These are phyloP conservation scores for Leucosporidium creatinivorum DNA, from an alignment of 768 basidiomycete species.

Conservation along the genomic window DNA sequence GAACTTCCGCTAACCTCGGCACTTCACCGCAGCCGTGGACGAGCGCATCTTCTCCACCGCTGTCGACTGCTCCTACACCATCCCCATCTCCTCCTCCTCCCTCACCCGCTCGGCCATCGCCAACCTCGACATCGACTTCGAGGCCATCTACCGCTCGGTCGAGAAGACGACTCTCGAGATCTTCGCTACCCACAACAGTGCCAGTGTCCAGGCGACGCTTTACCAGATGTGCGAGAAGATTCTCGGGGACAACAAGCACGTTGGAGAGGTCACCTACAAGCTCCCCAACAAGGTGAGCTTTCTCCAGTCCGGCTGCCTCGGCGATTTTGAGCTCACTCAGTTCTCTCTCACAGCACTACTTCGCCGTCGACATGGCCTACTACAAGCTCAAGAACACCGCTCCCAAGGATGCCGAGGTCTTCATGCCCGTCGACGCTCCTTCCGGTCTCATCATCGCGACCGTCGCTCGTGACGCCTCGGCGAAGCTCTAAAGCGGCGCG, in stretches of 20 bases:
- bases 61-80: conserved; percentile 54
- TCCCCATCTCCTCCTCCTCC: conserved; percentile 37
- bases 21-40: conserved; percentile 50
- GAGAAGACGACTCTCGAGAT: conserved; percentile 63
- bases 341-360: conserved; percentile 64
- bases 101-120: conserved; percentile 46
- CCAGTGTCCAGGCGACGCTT: conserved; percentile 67
- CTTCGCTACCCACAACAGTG: conserved; percentile 82
- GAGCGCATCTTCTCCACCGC: conserved; percentile 89
- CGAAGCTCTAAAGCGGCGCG: conserved; percentile 15
- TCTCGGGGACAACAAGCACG: conserved; percentile 56
- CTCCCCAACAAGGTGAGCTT: conserved; percentile 58
- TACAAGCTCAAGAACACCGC: conserved; percentile 47
- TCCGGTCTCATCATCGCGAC: conserved; percentile 34
- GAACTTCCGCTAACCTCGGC: background rate
- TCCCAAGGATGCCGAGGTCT: conserved; percentile 68
- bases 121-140: conserved; percentile 50
- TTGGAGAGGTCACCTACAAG: conserved; percentile 59
- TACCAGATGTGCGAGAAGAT: conserved; percentile 49
- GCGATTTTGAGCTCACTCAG: background rate
- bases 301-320: background rate
- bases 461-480: conserved; percentile 24
- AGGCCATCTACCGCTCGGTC: conserved; percentile 51
- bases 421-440: conserved; percentile 61
- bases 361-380: conserved; percentile 66